phyloP scores from a whole-genome alignment of 345 rosid genomes.

The Leavenworthia alabamica region DNA sequence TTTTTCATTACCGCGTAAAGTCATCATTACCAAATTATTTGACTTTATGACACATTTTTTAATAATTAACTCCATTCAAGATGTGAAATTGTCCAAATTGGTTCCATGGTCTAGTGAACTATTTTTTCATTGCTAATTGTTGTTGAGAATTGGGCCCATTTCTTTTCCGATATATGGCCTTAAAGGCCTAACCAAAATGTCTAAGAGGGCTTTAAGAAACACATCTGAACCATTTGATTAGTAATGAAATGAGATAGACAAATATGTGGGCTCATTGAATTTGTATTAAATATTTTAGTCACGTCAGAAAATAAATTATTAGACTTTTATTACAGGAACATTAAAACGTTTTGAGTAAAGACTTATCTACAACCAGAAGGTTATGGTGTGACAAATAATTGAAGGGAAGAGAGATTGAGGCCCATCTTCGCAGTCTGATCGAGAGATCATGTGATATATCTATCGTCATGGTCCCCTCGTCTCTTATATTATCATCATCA shows the following conservation, averaged over 20 bases:
- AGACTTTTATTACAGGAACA: not conserved
- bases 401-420: conserved; percentile 22
- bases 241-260: not conserved
- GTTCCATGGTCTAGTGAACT: not conserved
- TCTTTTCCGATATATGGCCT: not conserved
- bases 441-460: conserved; percentile 22
- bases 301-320: no score
- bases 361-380: conserved; percentile 13
- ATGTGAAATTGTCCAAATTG: not conserved
- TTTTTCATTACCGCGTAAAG: not conserved
- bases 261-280: not conserved
- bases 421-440: conserved; percentile 21
- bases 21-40: not conserved
- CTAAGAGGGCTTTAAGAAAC: not conserved
- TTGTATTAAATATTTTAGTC: not conserved
- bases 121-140: not conserved
- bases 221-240: not conserved
- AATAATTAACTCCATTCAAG: not conserved
- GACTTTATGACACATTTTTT: not conserved
- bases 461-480: conserved; percentile 28
- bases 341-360: conserved; percentile 2
- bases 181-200: not conserved
- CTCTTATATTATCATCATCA: conserved; percentile 1
- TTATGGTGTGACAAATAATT: conserved; percentile 18
- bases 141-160: not conserved